Base-by-base conservation (phyloP, 441 rosid genomes). In the Macaranga tanarius region DNA sequence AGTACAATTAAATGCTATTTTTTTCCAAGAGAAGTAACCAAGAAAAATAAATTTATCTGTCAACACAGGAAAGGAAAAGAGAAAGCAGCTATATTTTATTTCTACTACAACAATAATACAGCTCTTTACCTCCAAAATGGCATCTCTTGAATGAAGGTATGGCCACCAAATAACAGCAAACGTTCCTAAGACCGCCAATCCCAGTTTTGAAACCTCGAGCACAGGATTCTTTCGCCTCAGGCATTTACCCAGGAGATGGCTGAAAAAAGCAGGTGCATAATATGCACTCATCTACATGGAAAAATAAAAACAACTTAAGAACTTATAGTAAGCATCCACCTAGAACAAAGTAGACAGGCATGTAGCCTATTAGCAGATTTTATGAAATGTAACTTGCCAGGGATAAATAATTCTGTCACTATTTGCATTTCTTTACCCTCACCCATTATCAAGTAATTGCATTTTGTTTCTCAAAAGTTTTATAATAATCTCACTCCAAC, bases 111-210 rank as follows among this genome's bases (percentile, higher is more conserved):
- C 13, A 62, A 57, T 31, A 22, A 55, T 34, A 16, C 26, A 42
- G 60, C 20, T 65, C 66, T 71, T 84, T 86, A 90, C 99, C 90
- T 71, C 80, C 42, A 86, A 76, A 70, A 90, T n/a, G 62, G 88
- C 87, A 65, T 89, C 92, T 74, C 73, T 60, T 22, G 98, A 90
- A 78, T 84, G 83, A 76, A 92, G 75, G 84, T 87, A 92, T 0
- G 96, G 97, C 95, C 90, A 91, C 98, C 99, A 95, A 75, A 95
- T 84, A 75, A 90, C 63, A 12, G 88, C 83, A 80, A 92, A 89
- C 54, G 97, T 91, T 67, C 85, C 87, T 2, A 84, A 22, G 73
- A 91, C 96, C 75, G 85, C 82, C 75, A 88, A 48, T 68, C 95
- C 93, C 70, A 95, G 83, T 84, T 89, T 92, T 62, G 65, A 42